Base-by-base conservation (phyloP, 345 rosid genomes). In the Gossypium rotundifolium region DNA sequence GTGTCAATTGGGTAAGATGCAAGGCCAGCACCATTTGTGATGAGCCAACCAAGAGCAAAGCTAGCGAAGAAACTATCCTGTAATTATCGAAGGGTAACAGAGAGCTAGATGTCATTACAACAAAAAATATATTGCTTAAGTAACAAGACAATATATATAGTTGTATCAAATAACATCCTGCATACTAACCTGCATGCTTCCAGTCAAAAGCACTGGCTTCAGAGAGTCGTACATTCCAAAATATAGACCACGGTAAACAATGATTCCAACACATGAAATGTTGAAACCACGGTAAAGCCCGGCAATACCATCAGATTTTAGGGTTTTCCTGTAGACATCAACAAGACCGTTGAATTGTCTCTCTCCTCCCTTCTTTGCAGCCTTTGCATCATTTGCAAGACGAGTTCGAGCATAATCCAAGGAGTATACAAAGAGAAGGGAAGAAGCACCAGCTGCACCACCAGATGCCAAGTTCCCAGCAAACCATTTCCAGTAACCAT, bases 401-500 rank as follows among this genome's bases (percentile, higher is more conserved):
- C 97, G 96, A 12, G 97, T 92, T 71, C 97, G 90, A 38, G 97
- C 96, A 77, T 87, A 92, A 72, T 92, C 96, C 81, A 92, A 82
- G 40, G 97, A 90, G 82, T 92, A 92, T 3, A 92, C 97, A 70
- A 92, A 90, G 12, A 92, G 85, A 49, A 88, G 90, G 74, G 96
- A 92, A 45, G 97, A 83, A 11, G 97, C 97, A 81, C 97, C 97
- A 79, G 97, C 97, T 48, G 90, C 91, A 65, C 97, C 97, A 27
- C 97, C 97, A 18, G 97, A 92, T 2, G 82, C 97, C 84, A 92
- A 83, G 83, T 92, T 92, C 40, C 96, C 97, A 20, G 90, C 97
- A 82, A 92, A 92, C 97, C 97, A 92, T 42, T 87, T 90, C 97
- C 97, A 92, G 78, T 92, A 92, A 65, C 96, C 96, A 81, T 89